Evolutionary conservation across 2,329 filamentous ascomycete species (phyloP).

Genomic region (Fusarium sp.): DNA sequence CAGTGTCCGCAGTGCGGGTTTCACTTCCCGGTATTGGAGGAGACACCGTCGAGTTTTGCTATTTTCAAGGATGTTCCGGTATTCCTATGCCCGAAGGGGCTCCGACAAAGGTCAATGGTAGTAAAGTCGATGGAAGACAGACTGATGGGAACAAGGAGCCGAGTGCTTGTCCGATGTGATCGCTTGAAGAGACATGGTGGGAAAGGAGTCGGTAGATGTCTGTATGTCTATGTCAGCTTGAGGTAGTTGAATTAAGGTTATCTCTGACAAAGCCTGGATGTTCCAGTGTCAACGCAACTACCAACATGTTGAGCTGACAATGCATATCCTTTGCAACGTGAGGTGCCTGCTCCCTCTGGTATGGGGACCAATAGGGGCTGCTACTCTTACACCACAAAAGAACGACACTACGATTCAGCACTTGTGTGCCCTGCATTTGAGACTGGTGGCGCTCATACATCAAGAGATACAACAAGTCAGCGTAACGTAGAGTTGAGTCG

Average conservation of each 20-base stretch:
- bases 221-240: not conserved
- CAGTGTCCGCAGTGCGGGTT: conserved; percentile 28
- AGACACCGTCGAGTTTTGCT: conserved; percentile 22
- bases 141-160: not conserved
- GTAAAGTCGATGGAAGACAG: not conserved
- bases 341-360: not conserved
- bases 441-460: rapidly evolving
- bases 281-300: not conserved
- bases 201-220: not conserved
- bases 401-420: not conserved
- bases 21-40: conserved; percentile 30
- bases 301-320: not conserved
- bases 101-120: not conserved
- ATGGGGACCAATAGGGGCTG: not conserved
- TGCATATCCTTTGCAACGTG: not conserved
- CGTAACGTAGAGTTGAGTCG: not conserved
- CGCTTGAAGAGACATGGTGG: not conserved
- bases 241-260: conserved; percentile 23
- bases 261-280: not conserved
- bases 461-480: not conserved
- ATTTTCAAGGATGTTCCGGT: conserved; percentile 18
- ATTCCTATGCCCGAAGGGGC: not conserved
- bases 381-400: not conserved
- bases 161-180: not conserved
- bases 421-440: not conserved